A percentile compares a stretch with the other conserved stretches of the same genome.
These are phyloP conservation scores for Aphanomyces stellatus DNA, from an alignment of 352 stramenopile species.

Conservation along the genomic window DNA sequence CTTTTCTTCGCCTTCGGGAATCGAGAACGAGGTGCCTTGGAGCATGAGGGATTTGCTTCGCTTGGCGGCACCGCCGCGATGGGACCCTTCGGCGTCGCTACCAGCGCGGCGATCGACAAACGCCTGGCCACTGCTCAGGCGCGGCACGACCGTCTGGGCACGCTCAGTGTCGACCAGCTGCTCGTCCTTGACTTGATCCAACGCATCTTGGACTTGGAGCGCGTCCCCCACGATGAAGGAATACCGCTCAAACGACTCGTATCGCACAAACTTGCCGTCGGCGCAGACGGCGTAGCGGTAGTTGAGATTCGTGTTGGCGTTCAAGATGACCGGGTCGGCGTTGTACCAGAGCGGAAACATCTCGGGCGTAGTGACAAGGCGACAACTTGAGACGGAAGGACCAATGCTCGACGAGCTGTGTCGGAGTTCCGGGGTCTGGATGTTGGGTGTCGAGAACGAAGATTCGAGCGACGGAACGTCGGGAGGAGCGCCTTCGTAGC, in stretches of 20 bases:
- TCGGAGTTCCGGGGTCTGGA: not conserved
- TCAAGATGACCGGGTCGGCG: conserved; percentile 62
- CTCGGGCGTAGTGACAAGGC: conserved; percentile 75
- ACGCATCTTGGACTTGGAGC: conserved; percentile 63
- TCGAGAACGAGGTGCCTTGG: conserved; percentile 17
- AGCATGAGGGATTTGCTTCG: not conserved
- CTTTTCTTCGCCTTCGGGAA: conserved; percentile 26
- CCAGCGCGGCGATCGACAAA: conserved; percentile 68
- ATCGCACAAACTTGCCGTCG: conserved; percentile 65
- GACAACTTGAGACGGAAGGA: conserved; percentile 32
- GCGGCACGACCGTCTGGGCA: conserved; percentile 35
- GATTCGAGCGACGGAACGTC: not conserved
- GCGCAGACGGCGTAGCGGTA: conserved; percentile 84
- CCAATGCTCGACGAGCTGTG: conserved; percentile 23
- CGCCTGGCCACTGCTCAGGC: conserved; percentile 74
- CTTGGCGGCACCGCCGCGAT: conserved; percentile 16
- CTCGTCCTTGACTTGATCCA: conserved; percentile 24
- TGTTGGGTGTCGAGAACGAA: conserved; percentile 18
- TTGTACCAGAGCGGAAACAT: conserved; percentile 88
- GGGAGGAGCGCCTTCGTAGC: not conserved
- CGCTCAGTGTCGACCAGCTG: not conserved
- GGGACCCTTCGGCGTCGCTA: not conserved
- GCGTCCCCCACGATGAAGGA: conserved; percentile 1
- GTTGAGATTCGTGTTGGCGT: conserved; percentile 45
- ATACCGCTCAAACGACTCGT: conserved; percentile 37